Base-by-base conservation (phyloP, 768 basidiomycete genomes). In the Paxillus rubicundulus region DNA sequence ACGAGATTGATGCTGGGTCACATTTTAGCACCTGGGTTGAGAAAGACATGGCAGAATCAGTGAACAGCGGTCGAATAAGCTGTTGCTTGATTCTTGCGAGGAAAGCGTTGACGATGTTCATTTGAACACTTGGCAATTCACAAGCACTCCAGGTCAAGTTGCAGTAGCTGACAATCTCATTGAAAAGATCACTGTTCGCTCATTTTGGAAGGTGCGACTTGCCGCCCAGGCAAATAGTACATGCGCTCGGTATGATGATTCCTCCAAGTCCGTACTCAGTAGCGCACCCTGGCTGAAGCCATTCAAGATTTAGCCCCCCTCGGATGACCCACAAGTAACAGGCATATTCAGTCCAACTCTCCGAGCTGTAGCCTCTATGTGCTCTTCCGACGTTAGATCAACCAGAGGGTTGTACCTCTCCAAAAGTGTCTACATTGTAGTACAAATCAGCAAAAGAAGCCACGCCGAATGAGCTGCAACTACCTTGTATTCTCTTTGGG, bases 271-370 rank as follows among this genome's bases (percentile, higher is more conserved):
- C n/a, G n/a, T n/a, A n/a, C n/a, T n/a, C 2, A 37, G 37, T 9
- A 37, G 37, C 14, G 16, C 17, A 37, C 16, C 3, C 14, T 5
- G n/a, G 37, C 9, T 16, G 5, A 16, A 37, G 16, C 16, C 16
- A 16, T 2, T 32, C 37, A 6, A 16, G 3, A 2, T 10, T 39
- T 39, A 59, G 37, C 21, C n/a, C 50, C 44, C 53, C 49, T 51
- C 37, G 20, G 44, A 38, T 38, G 37, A 38, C 9, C 12, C 48
- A 21, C 46, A 72, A 28, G 72, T 69, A 42, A 80, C 62, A 9
- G 93, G 92, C 79, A 94, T 86, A 61, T 96, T 79, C 48, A 98
- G 70, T 4, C 94, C 94, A 33, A 98, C 94, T 56, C 93, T 75
- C 40, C 84, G 79, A 3, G 92, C 93, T 0, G 94, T 94, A 1